Percentiles rank a stretch among this genome's conserved stretches.
Conservation (phyloP, 1,139 yeast genomes). For the Saccharomyces hybrid region DNA sequence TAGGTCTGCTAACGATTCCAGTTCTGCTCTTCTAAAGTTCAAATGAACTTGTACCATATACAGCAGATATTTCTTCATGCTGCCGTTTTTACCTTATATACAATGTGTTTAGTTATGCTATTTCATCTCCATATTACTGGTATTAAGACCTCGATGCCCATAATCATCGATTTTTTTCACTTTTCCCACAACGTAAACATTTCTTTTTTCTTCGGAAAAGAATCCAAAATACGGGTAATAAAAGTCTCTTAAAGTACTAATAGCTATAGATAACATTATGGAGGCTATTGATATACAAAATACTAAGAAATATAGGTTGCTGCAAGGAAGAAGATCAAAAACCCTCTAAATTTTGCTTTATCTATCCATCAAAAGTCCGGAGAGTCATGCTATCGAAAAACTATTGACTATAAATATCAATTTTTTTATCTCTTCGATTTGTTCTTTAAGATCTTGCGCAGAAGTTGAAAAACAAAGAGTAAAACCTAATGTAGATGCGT, state of each 20-base stretch:
- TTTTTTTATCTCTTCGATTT: too few relatives aligned
- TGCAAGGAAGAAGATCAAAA: neutral
- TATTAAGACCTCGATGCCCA: neutral
- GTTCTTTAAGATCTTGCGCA: too few relatives aligned
- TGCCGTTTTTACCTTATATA: neutral
- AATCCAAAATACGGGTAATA: neutral
- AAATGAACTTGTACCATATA: constrained; percentile 81
- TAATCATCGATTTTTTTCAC: neutral
- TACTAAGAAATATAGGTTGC: neutral
- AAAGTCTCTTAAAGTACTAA: neutral
- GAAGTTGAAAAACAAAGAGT: too few relatives aligned
- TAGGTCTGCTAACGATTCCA: constrained; percentile 73
- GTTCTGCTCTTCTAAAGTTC: constrained; percentile 71
- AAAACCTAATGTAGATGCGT: too few relatives aligned
- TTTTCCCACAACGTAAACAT: neutral
- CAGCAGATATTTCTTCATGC: constrained; percentile 47
- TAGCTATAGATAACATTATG: neutral
- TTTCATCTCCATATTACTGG: neutral
- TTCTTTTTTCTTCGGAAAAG: neutral
- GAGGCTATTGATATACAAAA: neutral
- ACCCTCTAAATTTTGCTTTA: too few relatives aligned
- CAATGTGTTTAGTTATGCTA: neutral
- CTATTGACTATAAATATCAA: too few relatives aligned
- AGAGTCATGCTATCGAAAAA: too few relatives aligned
- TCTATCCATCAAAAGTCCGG: too few relatives aligned